Conservation (phyloP, 495 filamentous ascomycete genomes). For the Aspergillus panamensis region DNA sequence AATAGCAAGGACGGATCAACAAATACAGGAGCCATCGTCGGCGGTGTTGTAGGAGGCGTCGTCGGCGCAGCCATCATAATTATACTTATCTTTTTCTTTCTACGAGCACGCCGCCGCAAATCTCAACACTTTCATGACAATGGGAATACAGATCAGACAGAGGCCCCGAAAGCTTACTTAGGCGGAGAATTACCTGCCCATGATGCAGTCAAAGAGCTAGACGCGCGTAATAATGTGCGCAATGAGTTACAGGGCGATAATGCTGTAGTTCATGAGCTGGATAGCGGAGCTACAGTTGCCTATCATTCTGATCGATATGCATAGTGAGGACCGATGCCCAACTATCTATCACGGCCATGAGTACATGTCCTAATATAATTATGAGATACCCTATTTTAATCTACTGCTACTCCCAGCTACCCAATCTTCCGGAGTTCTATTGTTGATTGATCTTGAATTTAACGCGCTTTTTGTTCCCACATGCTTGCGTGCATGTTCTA, state of each 20-base stretch:
- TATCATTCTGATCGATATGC: not conserved
- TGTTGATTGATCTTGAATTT: too few species aligned
- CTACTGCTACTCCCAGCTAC: too few species aligned
- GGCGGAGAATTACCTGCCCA: not conserved
- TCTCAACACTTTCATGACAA: not conserved
- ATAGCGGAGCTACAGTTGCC: not conserved
- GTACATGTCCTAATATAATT: too few species aligned
- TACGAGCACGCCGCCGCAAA: not conserved
- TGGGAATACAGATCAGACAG: not conserved
- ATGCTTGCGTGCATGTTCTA: too few species aligned
- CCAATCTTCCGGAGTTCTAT: too few species aligned
- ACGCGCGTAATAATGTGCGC: not conserved
- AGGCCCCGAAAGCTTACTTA: not conserved
- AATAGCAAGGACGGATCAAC: not conserved
- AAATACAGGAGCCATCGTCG: constrained; percentile 10
- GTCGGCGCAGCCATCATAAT: constrained; percentile 5
- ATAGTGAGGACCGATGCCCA: too few species aligned
- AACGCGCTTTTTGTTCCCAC: too few species aligned
- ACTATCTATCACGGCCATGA: too few species aligned
- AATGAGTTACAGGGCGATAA: not conserved
- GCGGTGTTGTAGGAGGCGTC: constrained; percentile 8
- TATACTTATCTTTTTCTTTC: not conserved
- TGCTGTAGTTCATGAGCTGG: not conserved
- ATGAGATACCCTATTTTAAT: too few species aligned
- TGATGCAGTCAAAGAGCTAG: not conserved